Evolutionary conservation across 805 yeast genomes (phyloP).

Genomic region (Ogataea degrootiae): DNA sequence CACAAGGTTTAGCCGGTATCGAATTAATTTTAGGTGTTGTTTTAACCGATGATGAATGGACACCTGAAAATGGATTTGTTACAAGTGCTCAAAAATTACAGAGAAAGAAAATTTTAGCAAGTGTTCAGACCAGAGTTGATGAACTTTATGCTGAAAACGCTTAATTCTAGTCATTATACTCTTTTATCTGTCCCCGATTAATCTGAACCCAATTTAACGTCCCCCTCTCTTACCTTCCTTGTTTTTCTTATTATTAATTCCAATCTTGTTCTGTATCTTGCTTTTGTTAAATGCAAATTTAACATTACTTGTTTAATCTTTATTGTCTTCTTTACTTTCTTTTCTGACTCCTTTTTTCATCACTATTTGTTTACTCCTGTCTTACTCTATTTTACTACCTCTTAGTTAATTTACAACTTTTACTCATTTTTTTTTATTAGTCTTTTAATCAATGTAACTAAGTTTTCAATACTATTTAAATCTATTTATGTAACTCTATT

Average conservation of each 20-base stretch:
- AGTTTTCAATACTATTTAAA: background rate
- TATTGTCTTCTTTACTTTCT: background rate
- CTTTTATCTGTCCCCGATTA: background rate
- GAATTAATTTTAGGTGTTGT: slow-evolving; percentile 80
- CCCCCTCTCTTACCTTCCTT: background rate
- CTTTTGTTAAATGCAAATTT: no score
- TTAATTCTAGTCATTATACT: background rate
- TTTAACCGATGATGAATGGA: slow-evolving; percentile 89
- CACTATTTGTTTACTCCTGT: background rate
- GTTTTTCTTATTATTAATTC: background rate
- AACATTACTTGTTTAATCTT: background rate
- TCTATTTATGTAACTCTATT: background rate
- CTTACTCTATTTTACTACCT: background rate
- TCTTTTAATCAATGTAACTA: background rate
- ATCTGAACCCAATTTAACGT: background rate
- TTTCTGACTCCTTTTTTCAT: background rate
- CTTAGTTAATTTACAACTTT: background rate
- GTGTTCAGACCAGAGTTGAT: slow-evolving; percentile 65
- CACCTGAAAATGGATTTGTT: slow-evolving; percentile 91
- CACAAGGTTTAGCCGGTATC: slow-evolving; percentile 78
- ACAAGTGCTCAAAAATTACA: slow-evolving; percentile 96
- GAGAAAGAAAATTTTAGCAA: slow-evolving; percentile 78
- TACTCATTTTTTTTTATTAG: background rate
- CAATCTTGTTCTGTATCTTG: background rate
- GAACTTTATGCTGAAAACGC: slow-evolving; percentile 42